These are phyloP conservation scores for Diaporthe longicolla DNA, from an alignment of 2,329 filamentous ascomycete genomes.

Conservation along the genomic window DNA sequence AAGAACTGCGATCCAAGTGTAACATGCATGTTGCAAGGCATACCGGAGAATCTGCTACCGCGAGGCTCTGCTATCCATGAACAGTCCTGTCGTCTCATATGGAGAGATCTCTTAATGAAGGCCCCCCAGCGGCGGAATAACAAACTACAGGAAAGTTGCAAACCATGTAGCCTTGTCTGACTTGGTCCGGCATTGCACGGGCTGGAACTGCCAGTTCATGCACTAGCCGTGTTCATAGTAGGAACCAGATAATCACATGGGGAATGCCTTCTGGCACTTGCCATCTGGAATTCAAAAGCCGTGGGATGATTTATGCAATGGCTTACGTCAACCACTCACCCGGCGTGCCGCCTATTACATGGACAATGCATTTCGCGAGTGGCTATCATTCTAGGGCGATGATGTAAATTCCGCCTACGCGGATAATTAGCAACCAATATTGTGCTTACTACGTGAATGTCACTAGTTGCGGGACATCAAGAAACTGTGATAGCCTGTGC, in stretches of 20 bases:
- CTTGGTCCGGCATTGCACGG: not conserved
- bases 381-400: not conserved
- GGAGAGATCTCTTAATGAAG: not conserved
- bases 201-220: not conserved
- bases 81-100: not conserved
- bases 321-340: not conserved
- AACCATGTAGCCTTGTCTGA: too few species aligned
- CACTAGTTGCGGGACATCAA: not conserved
- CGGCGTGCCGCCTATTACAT: too few species aligned
- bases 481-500: not conserved
- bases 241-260: too few species aligned
- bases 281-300: not conserved
- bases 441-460: too few species aligned
- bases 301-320: slow-evolving; percentile 1
- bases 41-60: not conserved
- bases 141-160: too few species aligned
- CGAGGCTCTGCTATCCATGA: not conserved
- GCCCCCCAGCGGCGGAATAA: not conserved
- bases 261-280: not conserved
- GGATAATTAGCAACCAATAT: not conserved
- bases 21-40: not conserved
- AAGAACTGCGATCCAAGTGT: not conserved
- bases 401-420: too few species aligned
- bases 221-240: not conserved
- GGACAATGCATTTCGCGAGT: too few species aligned